phyloP scores from a whole-genome alignment of 2,329 filamentous ascomycete genomes.

The Pseudonectria buxi region DNA sequence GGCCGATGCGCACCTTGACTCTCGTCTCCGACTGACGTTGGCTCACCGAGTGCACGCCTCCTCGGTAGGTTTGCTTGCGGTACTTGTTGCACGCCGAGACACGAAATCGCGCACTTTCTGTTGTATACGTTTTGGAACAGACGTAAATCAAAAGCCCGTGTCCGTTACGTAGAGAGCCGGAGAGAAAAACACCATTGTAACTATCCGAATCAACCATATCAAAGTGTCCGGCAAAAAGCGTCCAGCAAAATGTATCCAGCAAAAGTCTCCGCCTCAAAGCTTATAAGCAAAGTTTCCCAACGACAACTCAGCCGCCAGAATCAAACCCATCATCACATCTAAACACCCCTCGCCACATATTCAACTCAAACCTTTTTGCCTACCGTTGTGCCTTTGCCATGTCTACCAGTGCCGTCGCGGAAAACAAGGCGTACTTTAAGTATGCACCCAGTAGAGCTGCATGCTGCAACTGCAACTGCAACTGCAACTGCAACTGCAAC shows the following conservation, averaged over 20 bases:
- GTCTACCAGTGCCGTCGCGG: conserved; percentile 27
- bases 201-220: conserved; percentile 6
- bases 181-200: not conserved
- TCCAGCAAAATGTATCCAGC: too few species aligned
- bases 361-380: conserved; percentile 7
- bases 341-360: not conserved
- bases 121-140: too few species aligned
- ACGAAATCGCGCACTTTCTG: too few species aligned
- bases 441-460: conserved; percentile 22
- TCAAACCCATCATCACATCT: not conserved
- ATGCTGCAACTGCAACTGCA: not conserved
- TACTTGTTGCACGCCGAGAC: too few species aligned
- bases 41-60: too few species aligned
- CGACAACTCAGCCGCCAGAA: conserved; percentile 1
- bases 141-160: too few species aligned
- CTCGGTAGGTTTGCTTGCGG: too few species aligned
- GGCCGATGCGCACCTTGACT: too few species aligned
- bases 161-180: too few species aligned
- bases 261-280: conserved; percentile 26
- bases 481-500: too few species aligned
- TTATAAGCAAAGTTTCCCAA: conserved; percentile 12
- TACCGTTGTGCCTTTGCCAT: conserved; percentile 7
- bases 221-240: conserved; percentile 14
- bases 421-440: conserved; percentile 39
- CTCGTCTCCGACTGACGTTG: too few species aligned